phyloP scores from a whole-genome alignment of 257 asterid species.

The Fraxinus anomala region DNA sequence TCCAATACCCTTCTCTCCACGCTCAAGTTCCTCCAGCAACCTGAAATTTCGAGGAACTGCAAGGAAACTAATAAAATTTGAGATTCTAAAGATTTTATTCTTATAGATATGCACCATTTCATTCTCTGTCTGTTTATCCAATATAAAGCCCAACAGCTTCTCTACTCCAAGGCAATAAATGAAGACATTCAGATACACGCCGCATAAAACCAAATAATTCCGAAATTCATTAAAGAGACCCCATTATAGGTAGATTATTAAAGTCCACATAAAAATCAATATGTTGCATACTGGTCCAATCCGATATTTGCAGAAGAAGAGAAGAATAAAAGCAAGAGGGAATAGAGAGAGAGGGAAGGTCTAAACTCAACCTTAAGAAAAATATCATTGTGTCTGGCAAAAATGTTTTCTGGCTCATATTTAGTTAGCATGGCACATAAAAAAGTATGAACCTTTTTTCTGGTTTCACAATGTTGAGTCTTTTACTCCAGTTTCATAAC shows the following conservation, averaged over 20 bases:
- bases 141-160: not conserved
- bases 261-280: not conserved
- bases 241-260: not conserved
- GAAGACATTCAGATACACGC: not conserved
- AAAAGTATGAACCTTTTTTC: not conserved
- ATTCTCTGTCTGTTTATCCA: not conserved
- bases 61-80: conserved; percentile 25
- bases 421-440: not conserved
- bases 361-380: not conserved
- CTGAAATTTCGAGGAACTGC: conserved; percentile 88
- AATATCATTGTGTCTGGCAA: not conserved
- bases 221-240: not conserved
- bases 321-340: not conserved
- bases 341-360: not conserved
- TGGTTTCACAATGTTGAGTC: not conserved
- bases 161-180: not conserved
- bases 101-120: not conserved
- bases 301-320: not conserved
- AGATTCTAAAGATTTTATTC: conserved; percentile 23
- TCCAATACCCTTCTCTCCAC: conserved; percentile 91
- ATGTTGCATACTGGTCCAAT: not conserved
- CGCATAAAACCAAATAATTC: not conserved
- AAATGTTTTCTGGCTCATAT: not conserved
- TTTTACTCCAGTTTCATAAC: not conserved
- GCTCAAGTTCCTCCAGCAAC: conserved; percentile 89